A percentile compares a stretch with the other conserved stretches of the same genome.
Evolutionary conservation across 768 basidiomycete species (phyloP).

Genomic region (Exsudoporus frostii): DNA sequence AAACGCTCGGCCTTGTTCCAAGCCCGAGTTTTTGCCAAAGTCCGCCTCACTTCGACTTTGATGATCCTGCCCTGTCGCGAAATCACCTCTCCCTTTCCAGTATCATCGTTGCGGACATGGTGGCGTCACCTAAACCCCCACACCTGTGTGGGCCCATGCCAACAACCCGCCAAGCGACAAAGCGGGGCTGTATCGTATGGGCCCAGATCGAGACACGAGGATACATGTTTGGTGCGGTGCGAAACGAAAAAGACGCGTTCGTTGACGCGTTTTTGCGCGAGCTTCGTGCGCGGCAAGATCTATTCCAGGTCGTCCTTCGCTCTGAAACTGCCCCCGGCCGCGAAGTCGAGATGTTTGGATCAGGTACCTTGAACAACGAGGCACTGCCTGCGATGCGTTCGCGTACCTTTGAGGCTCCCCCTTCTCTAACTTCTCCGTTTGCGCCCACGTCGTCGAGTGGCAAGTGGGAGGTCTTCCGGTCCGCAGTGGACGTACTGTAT

Average conservation of each 20-base stretch:
- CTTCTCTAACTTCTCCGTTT: not conserved
- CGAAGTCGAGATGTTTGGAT: conserved; percentile 26
- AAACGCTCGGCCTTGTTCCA: conserved; percentile 16
- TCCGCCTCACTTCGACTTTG: not conserved
- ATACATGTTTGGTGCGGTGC: conserved; percentile 33
- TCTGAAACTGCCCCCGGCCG: conserved; percentile 28
- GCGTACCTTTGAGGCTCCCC: conserved; percentile 24
- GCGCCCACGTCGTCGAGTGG: not conserved
- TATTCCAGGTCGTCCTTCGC: conserved; percentile 30
- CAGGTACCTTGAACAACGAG: conserved; percentile 4
- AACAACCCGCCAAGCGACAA: conserved; percentile 5
- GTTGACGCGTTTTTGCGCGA: conserved; percentile 26
- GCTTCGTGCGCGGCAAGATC: conserved; percentile 30
- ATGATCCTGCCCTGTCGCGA: conserved; percentile 4
- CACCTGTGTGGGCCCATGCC: not conserved
- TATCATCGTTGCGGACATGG: conserved; percentile 20
- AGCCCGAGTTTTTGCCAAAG: conserved; percentile 19
- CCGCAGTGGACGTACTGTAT: conserved; percentile 22
- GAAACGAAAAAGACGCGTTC: conserved; percentile 27
- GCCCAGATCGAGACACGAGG: conserved; percentile 18
- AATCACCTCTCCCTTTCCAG: conserved; percentile 24
- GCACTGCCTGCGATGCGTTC: conserved; percentile 9
- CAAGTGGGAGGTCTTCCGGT: conserved; percentile 12
- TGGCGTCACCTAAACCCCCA: not conserved
- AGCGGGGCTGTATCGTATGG: conserved; percentile 22